Evolutionary conservation across 73 alveolate genomes (phyloP).

Genomic region (Breviolum minutum): DNA sequence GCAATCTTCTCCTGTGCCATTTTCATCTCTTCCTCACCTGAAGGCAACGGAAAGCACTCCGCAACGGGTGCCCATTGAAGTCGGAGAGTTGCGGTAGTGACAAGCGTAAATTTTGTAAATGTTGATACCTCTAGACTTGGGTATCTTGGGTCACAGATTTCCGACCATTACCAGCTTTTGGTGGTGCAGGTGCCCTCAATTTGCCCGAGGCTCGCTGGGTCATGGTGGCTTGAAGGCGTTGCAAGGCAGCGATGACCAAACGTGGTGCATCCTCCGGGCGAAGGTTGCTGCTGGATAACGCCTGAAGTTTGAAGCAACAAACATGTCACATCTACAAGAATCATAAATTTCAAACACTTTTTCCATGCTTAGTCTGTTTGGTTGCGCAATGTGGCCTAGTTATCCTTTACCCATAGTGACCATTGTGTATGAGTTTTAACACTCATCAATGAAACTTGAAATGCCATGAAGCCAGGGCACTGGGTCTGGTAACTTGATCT

Average conservation of each 20-base stretch:
- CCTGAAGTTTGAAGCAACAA: not conserved
- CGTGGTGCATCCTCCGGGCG: conserved; percentile 42
- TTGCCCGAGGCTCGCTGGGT: conserved; percentile 37
- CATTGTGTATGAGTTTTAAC: not conserved
- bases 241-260: conserved; percentile 60
- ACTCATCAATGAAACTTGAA: not conserved
- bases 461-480: not conserved
- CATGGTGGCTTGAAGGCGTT: conserved; percentile 46
- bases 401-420: not conserved
- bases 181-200: no score
- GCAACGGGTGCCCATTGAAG: no score
- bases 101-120: not conserved
- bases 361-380: not conserved
- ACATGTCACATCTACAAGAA: no score
- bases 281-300: conserved; percentile 44
- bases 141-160: no score
- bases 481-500: conserved; percentile 66
- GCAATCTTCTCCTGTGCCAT: conserved; percentile 57
- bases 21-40: conserved; percentile 69
- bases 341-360: no score
- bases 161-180: no score
- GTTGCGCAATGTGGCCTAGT: not conserved
- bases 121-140: not conserved
- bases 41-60: not conserved
- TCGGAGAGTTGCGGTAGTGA: not conserved